phyloP scores from a whole-genome alignment of 2,329 filamentous ascomycete species.

The Paraconiothyrium brasiliense region DNA sequence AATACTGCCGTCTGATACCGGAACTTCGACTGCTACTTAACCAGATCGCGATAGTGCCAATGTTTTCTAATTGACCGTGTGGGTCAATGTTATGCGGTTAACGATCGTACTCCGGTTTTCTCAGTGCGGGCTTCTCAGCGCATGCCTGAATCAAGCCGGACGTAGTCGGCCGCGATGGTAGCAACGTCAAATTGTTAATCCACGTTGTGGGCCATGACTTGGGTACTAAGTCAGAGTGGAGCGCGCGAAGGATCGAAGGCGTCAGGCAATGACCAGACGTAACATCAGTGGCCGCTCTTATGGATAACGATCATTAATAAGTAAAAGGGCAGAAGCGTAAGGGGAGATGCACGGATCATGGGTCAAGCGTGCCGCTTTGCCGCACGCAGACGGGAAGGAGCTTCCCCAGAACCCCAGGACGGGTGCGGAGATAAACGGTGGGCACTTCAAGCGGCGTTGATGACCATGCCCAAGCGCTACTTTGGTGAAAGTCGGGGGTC shows the following conservation, averaged over 20 bases:
- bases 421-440: not conserved
- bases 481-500: not conserved
- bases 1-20: not conserved
- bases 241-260: not conserved
- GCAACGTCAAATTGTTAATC: slow-evolving; percentile 2
- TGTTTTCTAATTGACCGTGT: not conserved
- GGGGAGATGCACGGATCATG: slow-evolving; percentile 10
- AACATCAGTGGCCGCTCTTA: not conserved
- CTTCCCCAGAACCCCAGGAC: not conserved
- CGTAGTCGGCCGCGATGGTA: slow-evolving; percentile 1
- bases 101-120: not conserved
- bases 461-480: not conserved
- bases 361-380: slow-evolving; percentile 10
- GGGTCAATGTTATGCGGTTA: not conserved
- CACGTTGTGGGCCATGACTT: not conserved
- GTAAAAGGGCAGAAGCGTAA: not conserved
- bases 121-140: not conserved
- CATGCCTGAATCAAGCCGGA: not conserved
- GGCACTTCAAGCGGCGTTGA: not conserved
- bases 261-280: not conserved
- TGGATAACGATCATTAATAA: not conserved
- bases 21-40: not conserved
- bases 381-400: not conserved
- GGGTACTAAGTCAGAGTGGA: not conserved
- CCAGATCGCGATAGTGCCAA: no score